Evolutionary conservation across 169 alveolate genomes (phyloP).

Genomic region (Cryptosporidium felis): DNA sequence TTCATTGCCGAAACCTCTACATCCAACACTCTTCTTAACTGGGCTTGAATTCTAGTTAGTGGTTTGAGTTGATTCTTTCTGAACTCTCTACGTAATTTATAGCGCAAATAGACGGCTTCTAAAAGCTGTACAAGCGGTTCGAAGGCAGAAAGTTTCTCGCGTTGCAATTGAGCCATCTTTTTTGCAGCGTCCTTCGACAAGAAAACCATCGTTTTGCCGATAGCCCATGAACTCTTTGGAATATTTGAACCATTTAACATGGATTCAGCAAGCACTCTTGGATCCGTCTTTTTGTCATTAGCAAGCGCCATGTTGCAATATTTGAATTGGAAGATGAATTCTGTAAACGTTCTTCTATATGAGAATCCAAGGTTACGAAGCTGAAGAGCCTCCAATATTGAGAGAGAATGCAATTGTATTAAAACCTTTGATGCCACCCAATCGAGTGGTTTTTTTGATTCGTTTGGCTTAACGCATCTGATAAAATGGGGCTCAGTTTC

Average conservation of each 20-base stretch:
- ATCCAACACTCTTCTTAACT: conserved; percentile 78
- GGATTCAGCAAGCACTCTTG: conserved; percentile 75
- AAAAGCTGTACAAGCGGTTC: conserved; percentile 85
- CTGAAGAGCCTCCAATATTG: conserved; percentile 90
- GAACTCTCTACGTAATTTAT: conserved; percentile 74
- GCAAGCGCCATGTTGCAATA: conserved; percentile 81
- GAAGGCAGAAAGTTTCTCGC: conserved; percentile 88
- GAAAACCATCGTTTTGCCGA: conserved; percentile 91
- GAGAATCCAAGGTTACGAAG: conserved; percentile 88
- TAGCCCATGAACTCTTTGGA: conserved; percentile 73
- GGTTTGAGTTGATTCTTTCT: conserved; percentile 74
- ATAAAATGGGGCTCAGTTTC: conserved; percentile 90
- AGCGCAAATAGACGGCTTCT: conserved; percentile 82
- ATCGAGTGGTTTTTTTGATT: conserved; percentile 86
- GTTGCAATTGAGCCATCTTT: conserved; percentile 83
- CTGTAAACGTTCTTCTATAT: conserved; percentile 87
- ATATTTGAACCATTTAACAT: conserved; percentile 77
- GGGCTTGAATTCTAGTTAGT: conserved; percentile 88
- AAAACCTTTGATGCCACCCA: conserved; percentile 88
- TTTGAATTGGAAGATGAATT: conserved; percentile 85
- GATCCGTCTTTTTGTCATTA: conserved; percentile 80
- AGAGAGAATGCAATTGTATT: conserved; percentile 90
- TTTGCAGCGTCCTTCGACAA: conserved; percentile 87
- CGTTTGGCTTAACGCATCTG: conserved; percentile 91
- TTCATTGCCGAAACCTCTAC: conserved; percentile 41